Evolutionary conservation across 495 filamentous ascomycete species (phyloP).

Genomic region (Penicillium fimorum): DNA sequence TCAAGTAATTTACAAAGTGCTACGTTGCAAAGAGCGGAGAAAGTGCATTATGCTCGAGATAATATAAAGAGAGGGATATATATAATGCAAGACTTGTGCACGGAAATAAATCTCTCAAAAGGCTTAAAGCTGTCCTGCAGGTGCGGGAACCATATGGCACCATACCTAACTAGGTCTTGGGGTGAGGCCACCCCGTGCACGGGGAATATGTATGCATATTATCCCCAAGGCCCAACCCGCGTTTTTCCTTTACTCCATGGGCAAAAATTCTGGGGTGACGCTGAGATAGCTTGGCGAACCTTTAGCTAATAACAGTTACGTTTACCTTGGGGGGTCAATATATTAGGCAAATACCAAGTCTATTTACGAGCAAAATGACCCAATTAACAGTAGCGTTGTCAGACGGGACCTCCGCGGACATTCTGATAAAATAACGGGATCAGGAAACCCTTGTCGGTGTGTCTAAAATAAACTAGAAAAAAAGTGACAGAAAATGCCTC

Average conservation of each 20-base stretch:
- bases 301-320: conserved; percentile 8
- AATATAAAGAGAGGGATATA: not conserved
- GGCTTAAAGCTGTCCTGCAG: conserved; percentile 18
- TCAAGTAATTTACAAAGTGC: too few relatives aligned
- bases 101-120: conserved; percentile 6
- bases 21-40: too few relatives aligned
- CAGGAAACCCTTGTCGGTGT: not conserved
- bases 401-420: conserved; percentile 1
- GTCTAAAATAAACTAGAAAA: not conserved
- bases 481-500: conserved; percentile 13
- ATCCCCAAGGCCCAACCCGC: too few relatives aligned
- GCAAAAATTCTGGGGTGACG: conserved; percentile 25
- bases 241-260: conserved; percentile 22
- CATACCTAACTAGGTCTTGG: conserved; percentile 8
- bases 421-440: too few relatives aligned
- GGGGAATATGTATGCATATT: too few relatives aligned
- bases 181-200: not conserved
- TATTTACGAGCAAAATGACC: not conserved
- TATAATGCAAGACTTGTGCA: not conserved
- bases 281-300: conserved; percentile 29
- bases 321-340: not conserved
- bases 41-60: too few relatives aligned
- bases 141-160: conserved; percentile 18
- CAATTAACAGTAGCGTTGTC: not conserved
- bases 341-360: not conserved